phyloP scores from a whole-genome alignment of 352 stramenopile genomes.

The Globisporangium perplexum region DNA sequence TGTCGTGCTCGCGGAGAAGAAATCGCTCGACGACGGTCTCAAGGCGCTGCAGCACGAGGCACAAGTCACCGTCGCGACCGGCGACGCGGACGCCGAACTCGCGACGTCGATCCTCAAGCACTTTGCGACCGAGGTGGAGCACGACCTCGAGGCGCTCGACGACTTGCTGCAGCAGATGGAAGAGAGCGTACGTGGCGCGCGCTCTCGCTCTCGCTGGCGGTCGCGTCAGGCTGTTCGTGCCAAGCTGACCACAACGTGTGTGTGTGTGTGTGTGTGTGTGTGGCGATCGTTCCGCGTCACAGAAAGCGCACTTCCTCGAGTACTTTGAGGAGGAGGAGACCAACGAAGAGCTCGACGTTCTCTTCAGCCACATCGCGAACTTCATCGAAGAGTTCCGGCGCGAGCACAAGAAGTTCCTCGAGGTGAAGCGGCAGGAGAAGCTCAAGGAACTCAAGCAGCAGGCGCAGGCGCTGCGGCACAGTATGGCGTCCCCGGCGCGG shows the following conservation, averaged over 20 bases:
- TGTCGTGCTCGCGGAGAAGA: conserved; percentile 64
- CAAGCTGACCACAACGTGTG: too few species aligned
- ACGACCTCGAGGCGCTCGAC: conserved; percentile 46
- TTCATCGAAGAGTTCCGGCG: conserved; percentile 71
- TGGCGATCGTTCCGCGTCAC: too few species aligned
- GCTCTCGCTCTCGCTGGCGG: too few species aligned
- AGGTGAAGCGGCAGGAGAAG: conserved; percentile 25
- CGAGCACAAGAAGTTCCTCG: conserved; percentile 64
- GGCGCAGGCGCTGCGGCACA: conserved; percentile 12
- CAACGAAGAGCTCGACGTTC: conserved; percentile 67
- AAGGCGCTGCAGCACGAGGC: conserved; percentile 52
- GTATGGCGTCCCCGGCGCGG: conserved; percentile 9
- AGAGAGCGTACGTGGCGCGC: conserved; percentile 37
- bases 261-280: neutral
- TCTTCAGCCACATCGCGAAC: conserved; percentile 67
- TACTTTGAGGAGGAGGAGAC: conserved; percentile 84
- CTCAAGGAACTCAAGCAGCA: conserved; percentile 19
- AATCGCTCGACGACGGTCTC: conserved; percentile 53
- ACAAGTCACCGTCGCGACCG: conserved; percentile 22
- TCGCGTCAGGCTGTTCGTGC: neutral
- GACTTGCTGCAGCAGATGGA: conserved; percentile 44
- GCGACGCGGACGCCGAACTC: conserved; percentile 28
- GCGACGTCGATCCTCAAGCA: conserved; percentile 44
- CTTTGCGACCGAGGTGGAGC: conserved; percentile 58
- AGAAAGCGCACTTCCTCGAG: conserved; percentile 73